Percentiles rank a stretch among this genome's conserved stretches.
These are phyloP conservation scores for Hypholoma fasciculare DNA, from an alignment of 768 basidiomycete species.

Conservation along the genomic window DNA sequence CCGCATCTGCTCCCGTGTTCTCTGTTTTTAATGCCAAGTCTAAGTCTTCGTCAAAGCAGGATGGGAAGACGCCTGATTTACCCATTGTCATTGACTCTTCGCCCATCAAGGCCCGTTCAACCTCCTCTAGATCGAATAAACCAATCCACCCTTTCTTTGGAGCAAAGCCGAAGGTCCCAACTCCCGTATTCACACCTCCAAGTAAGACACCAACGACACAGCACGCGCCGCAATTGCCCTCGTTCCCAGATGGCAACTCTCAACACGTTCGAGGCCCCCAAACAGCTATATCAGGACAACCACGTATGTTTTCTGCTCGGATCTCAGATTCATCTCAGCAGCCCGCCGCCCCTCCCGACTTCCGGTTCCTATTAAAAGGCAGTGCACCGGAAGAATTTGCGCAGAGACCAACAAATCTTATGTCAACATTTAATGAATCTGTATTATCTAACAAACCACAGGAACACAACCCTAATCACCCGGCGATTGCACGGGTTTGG, in stretches of 20 bases:
- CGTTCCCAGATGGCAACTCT: slow-evolving; percentile 47
- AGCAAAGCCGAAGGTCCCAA: slow-evolving; percentile 23
- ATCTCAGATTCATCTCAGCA: neutral
- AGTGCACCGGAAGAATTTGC: slow-evolving; percentile 3
- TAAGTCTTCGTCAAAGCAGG: slow-evolving; percentile 5
- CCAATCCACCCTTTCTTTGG: slow-evolving; percentile 49
- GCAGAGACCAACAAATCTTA: slow-evolving; percentile 3
- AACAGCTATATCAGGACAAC: slow-evolving; percentile 16
- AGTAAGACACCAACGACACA: slow-evolving; percentile 9
- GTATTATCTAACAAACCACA: slow-evolving; percentile 18
- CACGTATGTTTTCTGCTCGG: neutral
- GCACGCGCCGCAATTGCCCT: slow-evolving; percentile 23
- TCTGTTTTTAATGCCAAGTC: neutral
- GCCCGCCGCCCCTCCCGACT: neutral
- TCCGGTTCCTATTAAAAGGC: slow-evolving; percentile 11
- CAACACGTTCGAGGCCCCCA: slow-evolving; percentile 69
- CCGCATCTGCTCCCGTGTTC: neutral
- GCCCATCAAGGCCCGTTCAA: slow-evolving; percentile 28
- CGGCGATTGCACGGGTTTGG: slow-evolving; percentile 48
- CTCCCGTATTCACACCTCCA: slow-evolving; percentile 6
- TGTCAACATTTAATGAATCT: slow-evolving; percentile 1
- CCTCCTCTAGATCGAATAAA: slow-evolving; percentile 22
- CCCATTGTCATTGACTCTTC: slow-evolving; percentile 48
- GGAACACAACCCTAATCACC: slow-evolving; percentile 40
- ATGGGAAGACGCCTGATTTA: slow-evolving; percentile 33